Base-by-base conservation (phyloP, 2,329 filamentous ascomycete genomes). In the Trichoderma gracile region DNA sequence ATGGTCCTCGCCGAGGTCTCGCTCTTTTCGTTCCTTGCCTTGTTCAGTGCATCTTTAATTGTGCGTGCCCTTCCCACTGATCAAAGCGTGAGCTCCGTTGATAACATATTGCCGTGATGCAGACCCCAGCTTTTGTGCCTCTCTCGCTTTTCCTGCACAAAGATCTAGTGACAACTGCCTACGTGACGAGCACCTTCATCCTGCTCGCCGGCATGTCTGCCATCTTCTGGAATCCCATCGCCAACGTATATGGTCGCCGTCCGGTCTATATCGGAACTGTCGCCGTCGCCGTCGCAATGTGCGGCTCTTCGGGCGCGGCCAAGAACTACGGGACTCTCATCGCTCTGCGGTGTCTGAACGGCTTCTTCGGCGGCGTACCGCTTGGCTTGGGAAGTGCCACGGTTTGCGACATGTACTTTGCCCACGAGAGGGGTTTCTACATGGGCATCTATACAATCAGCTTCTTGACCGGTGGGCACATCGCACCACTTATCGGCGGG, bases 361-460 rank as follows among this genome's bases (percentile, higher is more conserved):
- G 58, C 10, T 61, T 61, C 10, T 61, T 61, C 23, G 47, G 58
- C 4, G 49, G 58, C 27, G 58, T 61, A 1, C 58, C 58, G 9
- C 25, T 61, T 14, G 58, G 58, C 19, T 15, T 61, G 25, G 58
- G 58, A 15, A 61, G 58, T 23, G 58, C 58, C 25, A 61, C 33
- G 15, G 58, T 61, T 9, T 61, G 58, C n/a, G 58, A 61, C 47
- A 61, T 61, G 58, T 61, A 33, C 43, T 61, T 61, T n/a, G 58
- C 58, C 25, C 58, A 61, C 17, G 58, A 61, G 42, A 25, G 58
- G 33, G 58, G 58, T 7, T 10, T 61, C 17, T 61, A 61, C 17
- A 61, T 61, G 58, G 58, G 58, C 8, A 21, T 61, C n/a, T 61
- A 61, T 45, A 61, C 58, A 6, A 61, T 61, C 38, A 61, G 58